Base-by-base conservation (phyloP, 768 basidiomycete genomes). In the Suillus variegatus region DNA sequence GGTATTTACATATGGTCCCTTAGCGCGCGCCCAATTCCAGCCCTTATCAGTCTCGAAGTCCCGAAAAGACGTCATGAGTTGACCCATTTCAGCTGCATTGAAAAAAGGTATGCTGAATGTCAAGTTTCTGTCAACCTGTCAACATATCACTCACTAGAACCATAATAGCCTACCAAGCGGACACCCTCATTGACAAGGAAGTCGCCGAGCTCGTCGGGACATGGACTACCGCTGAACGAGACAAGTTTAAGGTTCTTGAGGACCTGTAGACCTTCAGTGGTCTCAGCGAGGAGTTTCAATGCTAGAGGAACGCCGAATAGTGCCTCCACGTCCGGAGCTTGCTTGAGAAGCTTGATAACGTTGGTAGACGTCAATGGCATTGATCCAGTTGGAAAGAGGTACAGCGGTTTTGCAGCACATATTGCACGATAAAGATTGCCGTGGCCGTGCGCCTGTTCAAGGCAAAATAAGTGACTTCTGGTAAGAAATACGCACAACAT, bases 161-260 rank as follows among this genome's bases (percentile, higher is more conserved):
- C 86, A 69, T 83, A 85, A 56, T 79, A 74, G 12, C 82, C 79
- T 14, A 84, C 76, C 13, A 88, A 75, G 28, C 80, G 82, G 4
- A 87, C 81, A 1, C 86, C 86, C 38, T 79, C 75, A 0, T 76
- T 76, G 4, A 81, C 80, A 16, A 87, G 78, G 44, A 81, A 76
- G 63, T 85, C 81, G 1, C 87, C 86, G 1, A 87, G 73, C 54
- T 86, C 85, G 51, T 85, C 80, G 54, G 87, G 84, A 52, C 86
- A 78, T 6, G 87, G 76, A 16, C 82, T 82, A 1, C 86, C 86
- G 35, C 82, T 84, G 66, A 80, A 86, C 25, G 77, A 78, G 36
- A 86, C 83, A n/a, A 83, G 69, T 52, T 85, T 80, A 69, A 86
- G 84, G 16, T 71, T 69, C 22, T 71, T 74, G 6, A 88, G 76